Evolutionary conservation across 169 alveolate genomes (phyloP), one percentile per base, ranked within the genome.

Genomic region (Plasmodium falciparum): DNA sequence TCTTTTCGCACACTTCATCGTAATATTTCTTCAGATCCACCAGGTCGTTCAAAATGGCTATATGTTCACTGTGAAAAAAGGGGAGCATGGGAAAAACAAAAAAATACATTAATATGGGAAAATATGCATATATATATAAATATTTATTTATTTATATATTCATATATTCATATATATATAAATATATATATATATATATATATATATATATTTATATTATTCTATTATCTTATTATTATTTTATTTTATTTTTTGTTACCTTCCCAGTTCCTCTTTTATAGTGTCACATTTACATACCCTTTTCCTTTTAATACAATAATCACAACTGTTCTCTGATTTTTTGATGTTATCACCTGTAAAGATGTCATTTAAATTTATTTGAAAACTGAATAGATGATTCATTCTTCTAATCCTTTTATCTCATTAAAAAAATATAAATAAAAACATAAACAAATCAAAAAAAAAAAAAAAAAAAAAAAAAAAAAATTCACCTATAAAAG

Each of bases 281-380:
- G 88, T 85, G 4, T 85, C 92, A 52, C 92, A 85, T 47, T 66
- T 85, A 63, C 92, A 85, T 43, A 85, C 59, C 12, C 92, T 47
- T 74, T 71, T 85, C 63, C 92, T 61, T 54, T 72, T 85, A 49
- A 62, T 12, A 67, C 92, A 85, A 33, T 85, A 71, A 12, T 85
- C 85, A 54, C 92, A 85, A 63, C 75, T 58, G 7, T 24, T 85
- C 7, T 85, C 88, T 1, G 92, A 85, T 2, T 71, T 71, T 17
- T 62, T 54, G 7, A 85, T 43, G 15, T 85, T 39, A 71, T 85
- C 75, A 29, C 92, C 88, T n/a, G 74, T 26, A 65, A 85, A 85
- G 12, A 85, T 85, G 15, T 85, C 86, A 63, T 85, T 85, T 66
- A 85, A 54, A 33, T 85, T 85, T 22, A 70, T 85, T 22, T 85